phyloP scores from a whole-genome alignment of 768 basidiomycete genomes.

The Lanmaoa rubissima region DNA sequence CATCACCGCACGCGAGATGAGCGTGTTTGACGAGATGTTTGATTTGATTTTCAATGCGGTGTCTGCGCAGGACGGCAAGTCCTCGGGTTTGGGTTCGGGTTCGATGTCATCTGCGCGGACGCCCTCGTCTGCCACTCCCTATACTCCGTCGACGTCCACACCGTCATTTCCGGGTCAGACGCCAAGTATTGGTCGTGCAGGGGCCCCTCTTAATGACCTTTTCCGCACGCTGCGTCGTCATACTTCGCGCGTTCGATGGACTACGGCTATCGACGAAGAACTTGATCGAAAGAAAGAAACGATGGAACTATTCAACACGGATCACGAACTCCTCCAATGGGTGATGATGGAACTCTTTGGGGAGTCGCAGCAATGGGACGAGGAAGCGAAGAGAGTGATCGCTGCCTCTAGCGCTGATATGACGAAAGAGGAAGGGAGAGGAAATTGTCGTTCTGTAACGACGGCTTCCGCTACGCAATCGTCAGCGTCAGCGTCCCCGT shows the following conservation, averaged over 20 bases:
- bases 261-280: constrained; percentile 49
- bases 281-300: constrained; percentile 71
- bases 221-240: constrained; percentile 55
- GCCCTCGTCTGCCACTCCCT: background rate
- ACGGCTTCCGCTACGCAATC: background rate
- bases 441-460: background rate
- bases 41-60: constrained; percentile 63
- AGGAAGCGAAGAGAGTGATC: constrained; percentile 42
- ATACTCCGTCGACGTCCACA: background rate
- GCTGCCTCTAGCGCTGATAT: constrained; percentile 15
- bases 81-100: background rate
- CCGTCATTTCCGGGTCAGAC: constrained; percentile 1
- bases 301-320: constrained; percentile 67
- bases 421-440: background rate
- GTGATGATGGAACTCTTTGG: constrained; percentile 66
- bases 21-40: constrained; percentile 72
- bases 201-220: constrained; percentile 42
- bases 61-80: constrained; percentile 31
- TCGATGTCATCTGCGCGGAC: constrained; percentile 3
- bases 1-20: constrained; percentile 67
- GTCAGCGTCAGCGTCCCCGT: background rate
- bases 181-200: constrained; percentile 18
- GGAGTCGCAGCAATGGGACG: constrained; percentile 50
- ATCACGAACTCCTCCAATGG: constrained; percentile 74
- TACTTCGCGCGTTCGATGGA: constrained; percentile 49